Evolutionary conservation across 2,329 filamentous ascomycete genomes (phyloP).

Genomic region (Myriosclerotinia duriaeana): DNA sequence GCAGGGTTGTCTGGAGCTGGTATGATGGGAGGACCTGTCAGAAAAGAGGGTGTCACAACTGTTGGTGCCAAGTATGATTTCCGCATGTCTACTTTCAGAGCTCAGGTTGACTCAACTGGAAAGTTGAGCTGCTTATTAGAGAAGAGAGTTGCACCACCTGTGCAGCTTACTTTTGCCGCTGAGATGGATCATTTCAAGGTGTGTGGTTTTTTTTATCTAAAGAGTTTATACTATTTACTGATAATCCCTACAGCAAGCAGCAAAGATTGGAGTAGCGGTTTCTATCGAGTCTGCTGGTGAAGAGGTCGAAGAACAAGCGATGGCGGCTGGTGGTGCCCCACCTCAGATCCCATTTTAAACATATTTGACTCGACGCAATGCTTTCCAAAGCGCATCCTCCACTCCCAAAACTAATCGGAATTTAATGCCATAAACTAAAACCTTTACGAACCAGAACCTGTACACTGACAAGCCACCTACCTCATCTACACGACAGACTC

Average conservation of each 20-base stretch:
- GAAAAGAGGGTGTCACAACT: slow-evolving; percentile 86
- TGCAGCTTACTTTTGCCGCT: slow-evolving; percentile 91
- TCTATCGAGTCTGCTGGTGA: slow-evolving; percentile 84
- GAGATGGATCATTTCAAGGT: slow-evolving; percentile 97
- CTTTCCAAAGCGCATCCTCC: slow-evolving; percentile 20
- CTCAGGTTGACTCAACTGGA: slow-evolving; percentile 92
- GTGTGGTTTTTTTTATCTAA: slow-evolving; percentile 45
- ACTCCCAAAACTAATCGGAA: slow-evolving; percentile 35
- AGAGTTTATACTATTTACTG: slow-evolving; percentile 31
- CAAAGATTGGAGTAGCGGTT: slow-evolving; percentile 91
- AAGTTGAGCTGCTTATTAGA: slow-evolving; percentile 91
- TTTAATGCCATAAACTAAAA: slow-evolving; percentile 32
- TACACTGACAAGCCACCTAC: slow-evolving; percentile 23
- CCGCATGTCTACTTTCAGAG: slow-evolving; percentile 90
- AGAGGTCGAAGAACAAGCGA: slow-evolving; percentile 83
- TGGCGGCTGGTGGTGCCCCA: slow-evolving; percentile 53
- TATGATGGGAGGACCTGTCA: slow-evolving; percentile 71
- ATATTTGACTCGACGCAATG: slow-evolving; percentile 30
- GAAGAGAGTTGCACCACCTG: slow-evolving; percentile 90
- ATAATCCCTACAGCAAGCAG: slow-evolving; percentile 68
- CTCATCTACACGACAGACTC: slow-evolving; percentile 4
- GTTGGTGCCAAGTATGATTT: slow-evolving; percentile 98
- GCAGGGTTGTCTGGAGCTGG: slow-evolving; percentile 60
- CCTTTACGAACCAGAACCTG: slow-evolving; percentile 26
- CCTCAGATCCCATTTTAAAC: slow-evolving; percentile 61